phyloP scores from a whole-genome alignment of 2,329 filamentous ascomycete species.

The Epichloe amarillans region DNA sequence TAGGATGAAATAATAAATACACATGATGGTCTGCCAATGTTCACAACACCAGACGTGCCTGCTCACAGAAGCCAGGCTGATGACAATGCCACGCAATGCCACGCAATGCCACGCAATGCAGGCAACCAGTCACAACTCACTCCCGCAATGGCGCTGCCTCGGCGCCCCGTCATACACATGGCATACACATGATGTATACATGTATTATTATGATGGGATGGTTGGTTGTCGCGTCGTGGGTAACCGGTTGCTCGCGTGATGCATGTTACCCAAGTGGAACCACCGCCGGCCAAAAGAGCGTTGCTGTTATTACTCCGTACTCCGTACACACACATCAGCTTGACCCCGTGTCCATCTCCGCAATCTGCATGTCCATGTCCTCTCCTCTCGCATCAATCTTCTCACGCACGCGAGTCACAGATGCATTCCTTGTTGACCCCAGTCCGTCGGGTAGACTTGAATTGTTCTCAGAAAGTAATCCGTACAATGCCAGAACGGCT shows the following conservation, averaged over 20 bases:
- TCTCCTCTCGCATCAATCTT: neutral
- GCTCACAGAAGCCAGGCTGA: neutral
- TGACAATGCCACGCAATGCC: neutral
- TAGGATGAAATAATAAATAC: too few species aligned
- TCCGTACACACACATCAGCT: too few species aligned
- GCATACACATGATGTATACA: neutral
- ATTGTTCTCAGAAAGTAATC: too few species aligned
- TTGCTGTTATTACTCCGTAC: too few species aligned
- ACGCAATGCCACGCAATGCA: neutral
- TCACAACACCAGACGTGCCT: too few species aligned
- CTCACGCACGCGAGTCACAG: neutral
- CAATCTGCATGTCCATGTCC: neutral
- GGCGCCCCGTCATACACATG: neutral
- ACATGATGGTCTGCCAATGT: too few species aligned
- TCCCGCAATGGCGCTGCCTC: neutral
- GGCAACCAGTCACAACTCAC: neutral
- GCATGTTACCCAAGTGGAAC: constrained; percentile 1
- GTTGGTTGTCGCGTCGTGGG: neutral
- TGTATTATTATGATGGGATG: neutral
- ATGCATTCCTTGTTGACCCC: neutral
- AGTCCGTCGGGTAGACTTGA: neutral
- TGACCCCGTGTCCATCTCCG: neutral
- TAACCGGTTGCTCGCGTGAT: constrained; percentile 4
- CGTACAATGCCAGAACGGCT: too few species aligned
- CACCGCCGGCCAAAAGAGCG: too few species aligned